Percentiles rank a stretch among this genome's conserved stretches.
These are phyloP conservation scores for Sporothrix mexicana DNA, from an alignment of 2,329 filamentous ascomycete genomes.

Conservation along the genomic window DNA sequence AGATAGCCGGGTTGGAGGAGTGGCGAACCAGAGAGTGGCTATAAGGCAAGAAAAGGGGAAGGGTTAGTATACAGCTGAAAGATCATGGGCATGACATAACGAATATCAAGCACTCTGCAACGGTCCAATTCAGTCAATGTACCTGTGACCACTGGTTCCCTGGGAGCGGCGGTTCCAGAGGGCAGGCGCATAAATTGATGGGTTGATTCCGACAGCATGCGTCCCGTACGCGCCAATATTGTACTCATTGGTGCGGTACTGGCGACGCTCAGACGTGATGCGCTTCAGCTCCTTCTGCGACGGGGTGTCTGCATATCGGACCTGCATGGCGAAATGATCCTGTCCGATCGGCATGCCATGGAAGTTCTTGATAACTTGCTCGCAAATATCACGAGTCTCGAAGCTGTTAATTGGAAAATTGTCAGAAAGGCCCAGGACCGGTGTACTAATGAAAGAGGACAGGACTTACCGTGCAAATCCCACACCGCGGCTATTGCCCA, in stretches of 20 bases:
- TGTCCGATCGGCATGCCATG: conserved; percentile 79
- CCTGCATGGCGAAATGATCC: conserved; percentile 84
- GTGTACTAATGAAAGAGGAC: neutral
- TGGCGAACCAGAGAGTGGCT: conserved; percentile 22
- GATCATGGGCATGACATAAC: neutral
- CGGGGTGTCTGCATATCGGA: conserved; percentile 95
- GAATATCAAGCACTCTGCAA: neutral
- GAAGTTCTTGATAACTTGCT: conserved; percentile 84
- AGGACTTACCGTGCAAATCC: conserved; percentile 86
- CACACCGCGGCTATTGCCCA: conserved; percentile 93
- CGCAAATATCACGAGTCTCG: conserved; percentile 85
- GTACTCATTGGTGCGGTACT: conserved; percentile 96
- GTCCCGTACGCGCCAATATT: conserved; percentile 74
- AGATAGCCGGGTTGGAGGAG: conserved; percentile 24
- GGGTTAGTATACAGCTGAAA: neutral
- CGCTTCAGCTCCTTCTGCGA: conserved; percentile 97
- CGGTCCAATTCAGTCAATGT: conserved; percentile 20
- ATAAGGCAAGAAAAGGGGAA: neutral
- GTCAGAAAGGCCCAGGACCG: conserved; percentile 34
- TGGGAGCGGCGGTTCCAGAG: conserved; percentile 47
- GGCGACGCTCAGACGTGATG: conserved; percentile 90
- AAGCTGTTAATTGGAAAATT: conserved; percentile 64
- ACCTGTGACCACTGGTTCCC: conserved; percentile 38
- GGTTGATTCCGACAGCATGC: conserved; percentile 62
- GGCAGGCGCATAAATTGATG: conserved; percentile 53